Percentiles rank a stretch among this genome's conserved stretches.
These are phyloP conservation scores for Neonectria coccinea DNA, from an alignment of 2,329 filamentous ascomycete species.

Conservation along the genomic window DNA sequence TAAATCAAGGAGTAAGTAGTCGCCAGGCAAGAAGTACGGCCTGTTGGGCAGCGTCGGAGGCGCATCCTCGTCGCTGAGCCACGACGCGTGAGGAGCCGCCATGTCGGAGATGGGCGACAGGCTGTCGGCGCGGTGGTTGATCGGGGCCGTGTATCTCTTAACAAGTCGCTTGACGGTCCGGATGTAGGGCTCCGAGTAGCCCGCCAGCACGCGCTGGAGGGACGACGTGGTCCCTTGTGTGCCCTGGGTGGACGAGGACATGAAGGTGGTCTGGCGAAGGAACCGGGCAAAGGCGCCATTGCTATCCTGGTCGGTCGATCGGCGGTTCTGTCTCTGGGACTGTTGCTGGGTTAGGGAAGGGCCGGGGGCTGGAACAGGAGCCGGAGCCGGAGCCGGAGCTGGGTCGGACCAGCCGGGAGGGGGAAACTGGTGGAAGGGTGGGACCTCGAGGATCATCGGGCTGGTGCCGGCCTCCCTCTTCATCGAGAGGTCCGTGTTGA, in stretches of 20 bases:
- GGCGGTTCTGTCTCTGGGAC: not conserved
- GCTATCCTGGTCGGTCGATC: slow-evolving; percentile 28
- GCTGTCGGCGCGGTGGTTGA: slow-evolving; percentile 33
- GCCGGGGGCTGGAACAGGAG: not conserved
- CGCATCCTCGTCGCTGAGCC: slow-evolving; percentile 47
- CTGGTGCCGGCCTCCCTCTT: slow-evolving; percentile 24
- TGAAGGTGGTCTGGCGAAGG: slow-evolving; percentile 50
- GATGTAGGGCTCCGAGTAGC: slow-evolving; percentile 50
- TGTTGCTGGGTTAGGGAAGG: not conserved
- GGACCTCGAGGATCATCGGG: slow-evolving; percentile 35
- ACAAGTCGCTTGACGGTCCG: slow-evolving; percentile 54
- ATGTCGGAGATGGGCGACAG: slow-evolving; percentile 44
- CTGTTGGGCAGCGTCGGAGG: slow-evolving; percentile 34
- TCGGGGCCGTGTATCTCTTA: slow-evolving; percentile 53
- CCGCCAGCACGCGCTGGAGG: slow-evolving; percentile 49
- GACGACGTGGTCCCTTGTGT: slow-evolving; percentile 54
- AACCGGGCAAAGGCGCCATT: slow-evolving; percentile 42
- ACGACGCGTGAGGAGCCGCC: slow-evolving; percentile 32
- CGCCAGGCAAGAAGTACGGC: slow-evolving; percentile 59
- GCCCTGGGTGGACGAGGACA: slow-evolving; percentile 54
- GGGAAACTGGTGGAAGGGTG: slow-evolving; percentile 38
- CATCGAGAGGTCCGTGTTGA: slow-evolving; percentile 30
- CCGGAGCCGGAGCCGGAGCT: slow-evolving; percentile 8
- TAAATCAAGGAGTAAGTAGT: slow-evolving; percentile 57
- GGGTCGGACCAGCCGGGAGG: slow-evolving; percentile 2